phyloP scores from a whole-genome alignment of 169 alveolate genomes.

The Amoebophrya sp. region DNA sequence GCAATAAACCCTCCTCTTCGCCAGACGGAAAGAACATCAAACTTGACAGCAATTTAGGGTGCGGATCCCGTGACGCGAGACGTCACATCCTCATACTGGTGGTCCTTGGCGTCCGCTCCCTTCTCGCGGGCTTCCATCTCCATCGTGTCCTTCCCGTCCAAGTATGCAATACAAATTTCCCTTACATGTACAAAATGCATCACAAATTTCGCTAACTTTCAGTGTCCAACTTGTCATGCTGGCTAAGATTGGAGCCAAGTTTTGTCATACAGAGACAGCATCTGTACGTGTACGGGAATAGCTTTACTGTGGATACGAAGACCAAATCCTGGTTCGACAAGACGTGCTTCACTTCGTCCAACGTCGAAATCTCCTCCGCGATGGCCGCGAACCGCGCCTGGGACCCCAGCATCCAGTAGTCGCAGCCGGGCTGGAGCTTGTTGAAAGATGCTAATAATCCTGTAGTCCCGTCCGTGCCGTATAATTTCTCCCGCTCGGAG shows the following conservation, averaged over 20 bases:
- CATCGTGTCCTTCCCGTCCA: neutral
- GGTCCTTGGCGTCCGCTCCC: neutral
- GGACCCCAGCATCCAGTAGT: slow-evolving; percentile 23
- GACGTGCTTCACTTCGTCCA: slow-evolving; percentile 10
- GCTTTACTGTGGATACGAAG: too few relatives aligned
- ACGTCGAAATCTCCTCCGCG: slow-evolving; percentile 2
- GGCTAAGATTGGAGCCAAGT: too few relatives aligned
- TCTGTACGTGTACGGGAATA: too few relatives aligned
- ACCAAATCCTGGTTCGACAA: slow-evolving; percentile 9
- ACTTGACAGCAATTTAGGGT: too few relatives aligned
- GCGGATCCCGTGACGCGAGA: too few relatives aligned
- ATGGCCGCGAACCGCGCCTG: neutral
- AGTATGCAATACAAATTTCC: too few relatives aligned
- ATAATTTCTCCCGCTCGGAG: neutral
- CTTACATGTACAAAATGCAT: too few relatives aligned
- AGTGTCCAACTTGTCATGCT: too few relatives aligned
- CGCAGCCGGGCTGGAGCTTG: slow-evolving; percentile 8
- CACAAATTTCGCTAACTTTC: too few relatives aligned
- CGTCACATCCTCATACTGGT: neutral
- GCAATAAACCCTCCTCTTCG: too few relatives aligned
- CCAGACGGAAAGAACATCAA: too few relatives aligned
- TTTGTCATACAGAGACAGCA: too few relatives aligned
- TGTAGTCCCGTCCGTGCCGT: neutral
- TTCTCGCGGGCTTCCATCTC: neutral
- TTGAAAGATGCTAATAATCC: neutral